Base-by-base conservation (phyloP, 1,139 yeast genomes). In the Meyerozyma guilliermondii region DNA sequence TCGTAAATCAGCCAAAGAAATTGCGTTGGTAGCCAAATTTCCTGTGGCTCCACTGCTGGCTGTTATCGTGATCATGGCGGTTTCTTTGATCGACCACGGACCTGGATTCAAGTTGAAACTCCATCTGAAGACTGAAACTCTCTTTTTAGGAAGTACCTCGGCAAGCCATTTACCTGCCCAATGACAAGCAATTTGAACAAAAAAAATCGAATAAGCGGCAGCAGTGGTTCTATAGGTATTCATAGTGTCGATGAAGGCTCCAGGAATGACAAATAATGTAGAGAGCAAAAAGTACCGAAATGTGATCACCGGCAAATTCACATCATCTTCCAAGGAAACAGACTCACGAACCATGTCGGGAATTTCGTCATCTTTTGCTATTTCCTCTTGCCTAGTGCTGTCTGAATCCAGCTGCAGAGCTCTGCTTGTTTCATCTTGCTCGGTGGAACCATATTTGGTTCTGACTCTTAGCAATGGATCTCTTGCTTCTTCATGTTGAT, bases 41-140 rank as follows among this genome's bases (percentile, higher is more conserved):
- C 76, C 76, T 0, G 76, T 71, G 7, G 77, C 76, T 11, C 76
- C 71, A 41, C 71, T 64, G 28, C 68, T 69, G 1, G 76, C 76
- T 1, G 76, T 68, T 20, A 72, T 59, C 2, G 77, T 70, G 9
- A 71, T 63, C 54, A 70, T 50, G 0, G 71, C 73, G 0, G 74
- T 63, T 50, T 73, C 78, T 42, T 71, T 70, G 26, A 71, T 65
- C 2, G 74, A 58, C 76, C 76, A 72, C 1, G 77, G 77, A 1
- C 75, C 73, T 0, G 77, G 76, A 43, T 71, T 71, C 34, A 70
- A 48, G 40, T 53, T 56, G 46, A 68, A 59, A 29, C 49, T 49
- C 37, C 50, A 50, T 2, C 53, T 46, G 6, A 55, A 50, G 6
- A 56, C 11, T 7, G 50, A 52, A 7, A 68, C 49, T 9, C 48